These are phyloP conservation scores for Saccharomyces hybrid DNA, from an alignment of 1,139 yeast genomes.

Conservation along the genomic window DNA sequence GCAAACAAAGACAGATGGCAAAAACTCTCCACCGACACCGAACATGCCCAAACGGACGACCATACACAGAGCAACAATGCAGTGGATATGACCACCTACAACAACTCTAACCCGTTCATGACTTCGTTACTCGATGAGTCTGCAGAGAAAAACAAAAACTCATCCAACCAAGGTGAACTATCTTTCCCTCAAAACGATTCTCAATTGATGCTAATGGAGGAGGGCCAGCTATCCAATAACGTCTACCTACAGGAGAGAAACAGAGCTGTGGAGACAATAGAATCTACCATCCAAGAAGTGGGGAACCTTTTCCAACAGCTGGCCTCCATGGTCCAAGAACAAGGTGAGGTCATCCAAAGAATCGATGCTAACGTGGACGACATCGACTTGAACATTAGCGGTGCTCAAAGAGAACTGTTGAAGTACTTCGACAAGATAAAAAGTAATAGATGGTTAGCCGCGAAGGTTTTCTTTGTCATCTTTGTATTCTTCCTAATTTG, in stretches of 20 bases:
- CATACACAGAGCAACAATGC: conserved; percentile 3
- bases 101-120: conserved; percentile 33
- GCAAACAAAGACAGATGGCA: conserved; percentile 77
- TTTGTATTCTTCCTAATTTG: conserved; percentile 68
- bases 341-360: conserved; percentile 90
- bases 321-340: conserved; percentile 97
- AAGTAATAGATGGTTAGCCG: conserved; percentile 85
- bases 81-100: conserved; percentile 17
- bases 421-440: conserved; percentile 85
- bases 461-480: conserved; percentile 81
- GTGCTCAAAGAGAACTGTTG: conserved; percentile 89
- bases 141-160: conserved; percentile 29
- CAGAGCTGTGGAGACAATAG: conserved; percentile 91
- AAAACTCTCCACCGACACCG: conserved; percentile 48
- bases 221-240: conserved; percentile 31
- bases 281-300: conserved; percentile 89
- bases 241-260: conserved; percentile 77
- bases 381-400: conserved; percentile 75
- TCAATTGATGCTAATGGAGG: conserved; percentile 76
- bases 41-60: background rate
- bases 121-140: conserved; percentile 28
- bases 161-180: conserved; percentile 34
- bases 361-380: conserved; percentile 95
- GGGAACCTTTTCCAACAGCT: conserved; percentile 91
- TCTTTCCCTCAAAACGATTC: conserved; percentile 70